Evolutionary conservation across 2,329 filamentous ascomycete genomes (phyloP), one percentile per base, ranked within the genome.

Genomic region (Fusarium proliferatum): DNA sequence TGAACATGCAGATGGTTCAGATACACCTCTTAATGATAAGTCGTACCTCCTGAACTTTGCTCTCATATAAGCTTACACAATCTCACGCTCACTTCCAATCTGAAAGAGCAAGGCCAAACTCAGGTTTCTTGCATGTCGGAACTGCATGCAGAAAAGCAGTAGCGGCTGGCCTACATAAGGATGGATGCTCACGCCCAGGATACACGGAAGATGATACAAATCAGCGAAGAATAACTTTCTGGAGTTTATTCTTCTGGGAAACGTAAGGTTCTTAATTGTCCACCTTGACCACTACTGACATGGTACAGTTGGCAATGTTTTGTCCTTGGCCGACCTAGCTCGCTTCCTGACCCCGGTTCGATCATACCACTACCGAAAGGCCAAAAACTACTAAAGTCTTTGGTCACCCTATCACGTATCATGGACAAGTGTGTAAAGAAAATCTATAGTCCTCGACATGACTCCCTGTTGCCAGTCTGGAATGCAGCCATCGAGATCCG

Each of bases 1-100:
- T 86, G 5, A 86, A 86, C 48, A 71, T 84, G 19, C 83, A 85
- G 58, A 81, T 81, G 2, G 79, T 86, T 7, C 84, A 86, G 64
- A 79, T 85, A 11, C 80, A 83, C 1, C 71, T 85, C 19, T 76
- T 85, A 36, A 85, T 86, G 83, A 85, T 85, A 83, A 84, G 84
- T 71, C 39, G 48, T 6, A 30, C 56, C n/a, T 26, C 41, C 30
- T 21, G 12, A 51, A 38, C 73, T 74, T 71, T 23, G 4, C 9
- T 52, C 33, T 61, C 19, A 16, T 26, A 17, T 49, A 34, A 38
- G 38, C 52, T 75, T 34, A 64, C 57, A 64, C 39, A 9, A 28
- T 15, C 62, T 65, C 69, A 85, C 84, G 82, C 80, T 23, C 83
- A 84, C 70, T 85, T 82, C 52, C 83, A 85, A 46, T 81, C 80